phyloP scores from a whole-genome alignment of 306 rosid genomes.

The Lathyrus aphaca region DNA sequence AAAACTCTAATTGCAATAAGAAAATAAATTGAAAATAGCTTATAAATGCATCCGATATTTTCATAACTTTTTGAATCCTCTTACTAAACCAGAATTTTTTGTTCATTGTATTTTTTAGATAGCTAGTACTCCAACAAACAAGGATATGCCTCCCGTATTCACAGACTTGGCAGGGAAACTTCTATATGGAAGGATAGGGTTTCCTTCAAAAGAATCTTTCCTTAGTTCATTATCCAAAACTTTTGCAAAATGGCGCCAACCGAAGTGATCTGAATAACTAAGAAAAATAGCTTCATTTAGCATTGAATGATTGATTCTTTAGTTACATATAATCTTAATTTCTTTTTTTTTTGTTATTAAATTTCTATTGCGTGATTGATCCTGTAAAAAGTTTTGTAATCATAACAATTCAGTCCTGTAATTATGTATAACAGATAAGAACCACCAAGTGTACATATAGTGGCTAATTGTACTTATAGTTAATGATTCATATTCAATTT shows the following conservation, averaged over 20 bases:
- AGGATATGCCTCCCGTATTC: constrained; percentile 66
- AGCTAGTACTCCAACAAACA: constrained; percentile 64
- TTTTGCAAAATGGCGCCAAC: constrained; percentile 63
- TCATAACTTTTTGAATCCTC: neutral
- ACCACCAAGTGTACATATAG: constrained; percentile 8
- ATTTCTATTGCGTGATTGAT: no score
- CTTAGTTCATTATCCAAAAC: constrained; percentile 64
- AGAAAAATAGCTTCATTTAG: no score
- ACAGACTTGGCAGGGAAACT: constrained; percentile 91
- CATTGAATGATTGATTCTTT: no score
- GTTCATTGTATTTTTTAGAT: constrained; percentile 59
- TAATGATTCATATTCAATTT: constrained; percentile 5
- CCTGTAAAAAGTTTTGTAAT: constrained; percentile 49
- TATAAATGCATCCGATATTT: neutral
- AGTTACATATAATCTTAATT: no score
- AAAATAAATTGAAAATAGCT: neutral
- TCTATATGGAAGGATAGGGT: constrained; percentile 74
- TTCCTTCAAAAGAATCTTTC: constrained; percentile 61
- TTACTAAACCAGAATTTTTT: neutral
- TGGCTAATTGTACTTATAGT: neutral
- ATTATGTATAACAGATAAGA: constrained; percentile 36
- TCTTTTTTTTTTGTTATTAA: no score
- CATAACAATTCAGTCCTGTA: constrained; percentile 41
- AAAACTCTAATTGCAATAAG: neutral
- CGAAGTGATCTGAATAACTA: no score